phyloP scores from a whole-genome alignment of 495 filamentous ascomycete species.

The Xylaria castorea region DNA sequence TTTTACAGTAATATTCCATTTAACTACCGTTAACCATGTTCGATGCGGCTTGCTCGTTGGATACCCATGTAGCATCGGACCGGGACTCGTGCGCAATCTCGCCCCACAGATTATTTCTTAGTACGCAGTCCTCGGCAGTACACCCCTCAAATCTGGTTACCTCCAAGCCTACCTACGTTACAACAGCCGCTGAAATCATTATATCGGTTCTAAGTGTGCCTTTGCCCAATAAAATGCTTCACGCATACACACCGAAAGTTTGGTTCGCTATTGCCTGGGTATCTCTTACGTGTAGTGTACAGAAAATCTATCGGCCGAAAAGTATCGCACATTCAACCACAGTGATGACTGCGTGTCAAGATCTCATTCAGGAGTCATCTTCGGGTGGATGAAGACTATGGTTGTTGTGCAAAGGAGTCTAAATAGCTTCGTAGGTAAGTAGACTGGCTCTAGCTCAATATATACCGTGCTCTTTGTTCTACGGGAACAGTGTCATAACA shows the following conservation, averaged over 20 bases:
- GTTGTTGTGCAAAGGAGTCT: background rate
- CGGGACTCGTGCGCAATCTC: background rate
- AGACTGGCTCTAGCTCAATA: background rate
- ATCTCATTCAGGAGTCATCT: background rate
- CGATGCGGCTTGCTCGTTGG: background rate
- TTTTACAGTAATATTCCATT: background rate
- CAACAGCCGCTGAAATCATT: background rate
- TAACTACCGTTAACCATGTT: background rate
- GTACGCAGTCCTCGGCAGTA: too few species aligned
- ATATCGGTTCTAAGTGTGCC: background rate
- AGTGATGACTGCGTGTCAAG: background rate
- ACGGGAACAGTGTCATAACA: background rate
- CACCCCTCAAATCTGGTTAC: background rate
- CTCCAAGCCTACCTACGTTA: background rate
- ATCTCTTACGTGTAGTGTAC: conserved; percentile 12
- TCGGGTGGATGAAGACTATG: background rate
- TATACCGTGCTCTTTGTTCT: background rate
- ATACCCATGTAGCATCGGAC: background rate
- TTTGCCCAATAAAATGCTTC: background rate
- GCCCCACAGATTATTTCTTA: background rate
- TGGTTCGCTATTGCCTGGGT: conserved; percentile 4
- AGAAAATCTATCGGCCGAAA: background rate
- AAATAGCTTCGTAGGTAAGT: background rate
- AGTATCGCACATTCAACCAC: background rate
- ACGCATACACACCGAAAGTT: background rate